Evolutionary conservation across 768 basidiomycete genomes (phyloP), one percentile per base, ranked within the genome.

Genomic region (Cantharellus anzutake): DNA sequence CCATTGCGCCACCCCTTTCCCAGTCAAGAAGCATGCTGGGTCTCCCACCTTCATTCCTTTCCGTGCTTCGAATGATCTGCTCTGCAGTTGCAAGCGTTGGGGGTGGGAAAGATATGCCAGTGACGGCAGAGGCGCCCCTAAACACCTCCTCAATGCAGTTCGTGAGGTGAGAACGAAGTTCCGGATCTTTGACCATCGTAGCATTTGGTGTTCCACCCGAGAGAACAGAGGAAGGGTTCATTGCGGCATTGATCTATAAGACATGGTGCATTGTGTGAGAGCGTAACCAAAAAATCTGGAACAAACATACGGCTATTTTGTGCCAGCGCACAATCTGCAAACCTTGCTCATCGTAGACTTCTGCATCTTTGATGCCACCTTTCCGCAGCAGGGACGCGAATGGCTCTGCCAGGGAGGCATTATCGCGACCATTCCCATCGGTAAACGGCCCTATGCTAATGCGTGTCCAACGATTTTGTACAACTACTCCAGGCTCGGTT

Each of bases 381-480:
- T 58, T 58, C 59, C 64, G 61, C 14, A 68, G 59, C 60, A 69
- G 51, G 40, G 48, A 41, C 4, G 63, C 64, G 59, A 69, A 66
- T 34, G 50, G 51, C 48, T 51, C 29, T 2, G 63, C 65, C 20
- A 29, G 20, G 7, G 59, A 14, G 16, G 16, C 29, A 5, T 37
- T 59, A 35, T 60, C 63, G 3, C 39, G 56, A 29, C 20, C 20
- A 29, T 29, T 29, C 41, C 53, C 64, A n/a, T 59, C 60, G 2
- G 56, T 61, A 51, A 61, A 69, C 11, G 68, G 68, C 2, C 68
- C 68, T 4, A 69, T 62, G 57, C 59, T 60, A 41, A 69, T 67
- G 16, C 68, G 56, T 3, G 68, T 69, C 68, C 68, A 69, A 4
- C 68, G 61, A 53, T 69, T 69, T 61, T 69, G 68, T 48, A 61